phyloP scores from a whole-genome alignment of 139 green algal genomes.

The Pedinophyceae sp. region DNA sequence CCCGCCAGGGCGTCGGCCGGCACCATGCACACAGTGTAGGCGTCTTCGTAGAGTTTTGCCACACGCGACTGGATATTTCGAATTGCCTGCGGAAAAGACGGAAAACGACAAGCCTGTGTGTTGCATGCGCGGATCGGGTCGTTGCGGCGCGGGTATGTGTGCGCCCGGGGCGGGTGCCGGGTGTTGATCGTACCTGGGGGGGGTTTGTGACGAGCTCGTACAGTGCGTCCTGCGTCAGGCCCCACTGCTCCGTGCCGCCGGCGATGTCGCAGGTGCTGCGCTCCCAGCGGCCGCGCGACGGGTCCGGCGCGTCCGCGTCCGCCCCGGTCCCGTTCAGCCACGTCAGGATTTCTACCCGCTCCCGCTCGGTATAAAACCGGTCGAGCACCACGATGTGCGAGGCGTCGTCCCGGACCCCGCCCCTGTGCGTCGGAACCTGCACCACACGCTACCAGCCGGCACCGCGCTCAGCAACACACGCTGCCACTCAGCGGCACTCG shows the following conservation, averaged over 20 bases:
- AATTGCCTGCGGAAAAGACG: neutral
- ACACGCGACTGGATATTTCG: neutral
- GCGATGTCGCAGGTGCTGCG: neutral
- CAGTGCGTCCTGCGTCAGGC: neutral
- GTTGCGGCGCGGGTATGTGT: too few species aligned
- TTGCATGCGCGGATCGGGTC: neutral
- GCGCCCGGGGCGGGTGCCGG: too few species aligned
- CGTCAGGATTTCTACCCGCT: conserved; percentile 17
- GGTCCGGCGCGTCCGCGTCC: neutral
- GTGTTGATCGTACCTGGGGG: too few species aligned
- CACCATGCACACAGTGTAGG: neutral
- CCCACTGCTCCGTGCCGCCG: neutral
- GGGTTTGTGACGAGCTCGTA: neutral
- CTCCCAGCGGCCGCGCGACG: neutral
- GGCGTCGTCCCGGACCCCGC: neutral
- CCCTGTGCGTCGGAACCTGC: too few species aligned
- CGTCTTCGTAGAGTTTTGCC: neutral
- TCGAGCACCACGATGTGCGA: conserved; percentile 43
- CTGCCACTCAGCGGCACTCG: too few species aligned
- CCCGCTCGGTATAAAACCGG: conserved; percentile 31
- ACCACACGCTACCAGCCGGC: too few species aligned
- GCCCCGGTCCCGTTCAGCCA: neutral
- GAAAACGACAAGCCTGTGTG: neutral
- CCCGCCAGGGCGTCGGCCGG: neutral
- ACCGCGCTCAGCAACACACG: too few species aligned